Percentiles rank a stretch among this genome's conserved stretches.
phyloP scores from a whole-genome alignment of 192 early-diverging fungal genomes.

The Dissophora globulifera region DNA sequence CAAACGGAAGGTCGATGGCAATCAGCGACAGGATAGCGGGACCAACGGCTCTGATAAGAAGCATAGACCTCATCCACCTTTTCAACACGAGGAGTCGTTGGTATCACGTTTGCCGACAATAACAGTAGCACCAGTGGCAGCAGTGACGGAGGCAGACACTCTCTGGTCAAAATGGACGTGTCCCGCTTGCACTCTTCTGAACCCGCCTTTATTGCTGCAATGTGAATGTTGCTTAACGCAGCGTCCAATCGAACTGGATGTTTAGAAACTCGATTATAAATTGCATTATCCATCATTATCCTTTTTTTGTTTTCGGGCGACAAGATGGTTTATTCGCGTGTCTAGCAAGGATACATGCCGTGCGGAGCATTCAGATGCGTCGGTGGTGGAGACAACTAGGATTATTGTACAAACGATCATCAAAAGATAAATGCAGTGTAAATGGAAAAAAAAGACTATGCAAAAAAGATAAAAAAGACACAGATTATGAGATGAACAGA shows the following conservation, averaged over 20 bases:
- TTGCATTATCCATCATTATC: not conserved
- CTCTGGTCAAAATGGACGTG: conserved; percentile 59
- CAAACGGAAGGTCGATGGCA: too few relatives aligned
- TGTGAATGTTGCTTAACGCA: conserved; percentile 58
- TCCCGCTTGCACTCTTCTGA: conserved; percentile 66
- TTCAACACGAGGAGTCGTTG: too few relatives aligned
- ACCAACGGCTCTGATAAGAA: too few relatives aligned
- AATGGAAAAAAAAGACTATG: conserved; percentile 17
- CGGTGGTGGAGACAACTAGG: conserved; percentile 8
- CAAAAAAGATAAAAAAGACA: conserved; percentile 11
- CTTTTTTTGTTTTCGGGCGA: conserved; percentile 5
- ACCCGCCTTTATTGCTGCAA: conserved; percentile 53
- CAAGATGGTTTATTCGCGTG: not conserved
- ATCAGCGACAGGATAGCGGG: too few relatives aligned
- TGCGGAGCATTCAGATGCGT: conserved; percentile 3
- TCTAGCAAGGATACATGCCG: not conserved
- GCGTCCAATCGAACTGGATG: conserved; percentile 18
- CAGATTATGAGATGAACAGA: conserved; percentile 6
- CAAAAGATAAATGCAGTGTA: conserved; percentile 11
- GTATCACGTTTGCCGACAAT: too few relatives aligned
- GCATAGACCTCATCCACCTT: too few relatives aligned
- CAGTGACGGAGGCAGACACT: too few relatives aligned
- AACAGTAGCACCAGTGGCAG: too few relatives aligned
- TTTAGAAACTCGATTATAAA: not conserved
- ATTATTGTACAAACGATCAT: conserved; percentile 34